Conservation (phyloP, 768 basidiomycete species). For the Leccinum sublutescens region DNA sequence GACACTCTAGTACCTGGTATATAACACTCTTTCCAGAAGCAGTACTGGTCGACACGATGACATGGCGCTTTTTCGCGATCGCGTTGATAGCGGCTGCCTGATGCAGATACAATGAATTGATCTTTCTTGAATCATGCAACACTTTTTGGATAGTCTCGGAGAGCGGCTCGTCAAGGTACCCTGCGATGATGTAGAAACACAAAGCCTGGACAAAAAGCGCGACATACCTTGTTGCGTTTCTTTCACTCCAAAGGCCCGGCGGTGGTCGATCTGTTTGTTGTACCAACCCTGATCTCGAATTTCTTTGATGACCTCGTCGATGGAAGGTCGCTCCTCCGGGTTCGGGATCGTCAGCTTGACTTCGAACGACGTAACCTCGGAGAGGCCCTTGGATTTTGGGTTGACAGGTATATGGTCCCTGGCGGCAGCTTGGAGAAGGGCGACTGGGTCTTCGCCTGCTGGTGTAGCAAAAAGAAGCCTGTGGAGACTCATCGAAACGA, state of each 20-base stretch:
- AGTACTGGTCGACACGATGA: constrained; percentile 88
- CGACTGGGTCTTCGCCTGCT: constrained; percentile 55
- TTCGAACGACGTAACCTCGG: background rate
- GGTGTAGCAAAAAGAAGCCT: constrained; percentile 63
- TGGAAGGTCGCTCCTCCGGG: constrained; percentile 53
- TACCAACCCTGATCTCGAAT: constrained; percentile 64
- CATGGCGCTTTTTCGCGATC: constrained; percentile 56
- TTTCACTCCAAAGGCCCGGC: constrained; percentile 52
- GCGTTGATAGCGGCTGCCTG: constrained; percentile 74
- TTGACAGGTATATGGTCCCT: constrained; percentile 70
- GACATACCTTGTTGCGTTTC: constrained; percentile 49
- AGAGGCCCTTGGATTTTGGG: constrained; percentile 32
- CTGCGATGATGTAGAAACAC: constrained; percentile 27
- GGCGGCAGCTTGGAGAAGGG: constrained; percentile 64
- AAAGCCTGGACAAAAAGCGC: background rate
- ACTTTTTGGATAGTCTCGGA: constrained; percentile 57
- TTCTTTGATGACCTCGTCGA: constrained; percentile 58
- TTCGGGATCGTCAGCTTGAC: constrained; percentile 34
- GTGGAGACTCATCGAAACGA: background rate
- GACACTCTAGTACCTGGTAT: constrained; percentile 60
- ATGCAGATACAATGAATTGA: constrained; percentile 61
- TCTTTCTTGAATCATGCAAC: constrained; percentile 55
- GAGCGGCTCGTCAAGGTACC: constrained; percentile 51
- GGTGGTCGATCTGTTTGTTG: constrained; percentile 61
- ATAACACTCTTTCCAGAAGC: constrained; percentile 89